Conservation (phyloP, 768 basidiomycete genomes). For the Mycena leptocephala region DNA sequence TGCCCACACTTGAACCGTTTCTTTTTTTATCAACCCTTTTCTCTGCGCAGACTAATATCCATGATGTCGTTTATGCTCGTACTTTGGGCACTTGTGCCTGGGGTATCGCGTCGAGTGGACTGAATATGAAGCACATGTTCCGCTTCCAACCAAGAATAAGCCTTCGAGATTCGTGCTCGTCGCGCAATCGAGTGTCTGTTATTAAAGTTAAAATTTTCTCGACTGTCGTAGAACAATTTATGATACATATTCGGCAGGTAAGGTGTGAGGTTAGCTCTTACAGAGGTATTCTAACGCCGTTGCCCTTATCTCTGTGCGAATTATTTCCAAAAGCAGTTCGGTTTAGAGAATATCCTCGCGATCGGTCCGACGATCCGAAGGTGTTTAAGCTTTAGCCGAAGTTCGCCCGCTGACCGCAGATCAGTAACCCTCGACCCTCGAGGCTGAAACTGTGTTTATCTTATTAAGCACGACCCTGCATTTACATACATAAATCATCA, state of each 20-base stretch:
- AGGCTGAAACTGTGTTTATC: too few relatives aligned
- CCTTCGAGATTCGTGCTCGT: too few relatives aligned
- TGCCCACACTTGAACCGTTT: background rate
- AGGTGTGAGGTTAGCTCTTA: too few relatives aligned
- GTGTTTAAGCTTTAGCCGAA: background rate
- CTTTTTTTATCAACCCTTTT: background rate
- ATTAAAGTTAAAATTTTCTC: background rate
- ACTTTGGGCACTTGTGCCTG: slow-evolving; percentile 29
- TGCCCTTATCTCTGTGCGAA: background rate
- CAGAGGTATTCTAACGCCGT: too few relatives aligned
- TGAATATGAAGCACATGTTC: background rate
- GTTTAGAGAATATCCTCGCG: background rate
- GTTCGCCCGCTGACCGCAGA: background rate
- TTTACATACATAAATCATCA: background rate
- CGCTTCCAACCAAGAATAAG: background rate
- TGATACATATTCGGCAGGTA: too few relatives aligned
- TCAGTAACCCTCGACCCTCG: background rate
- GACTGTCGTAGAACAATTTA: background rate
- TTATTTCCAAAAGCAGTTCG: background rate
- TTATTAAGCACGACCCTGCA: background rate
- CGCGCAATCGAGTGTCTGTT: background rate
- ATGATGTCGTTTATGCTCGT: slow-evolving; percentile 31
- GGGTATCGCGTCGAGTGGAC: slow-evolving; percentile 4
- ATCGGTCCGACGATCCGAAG: background rate
- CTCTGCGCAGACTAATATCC: slow-evolving; percentile 9